These are phyloP conservation scores for Fusarium agapanthi DNA, from an alignment of 2,329 filamentous ascomycete species.

Conservation along the genomic window DNA sequence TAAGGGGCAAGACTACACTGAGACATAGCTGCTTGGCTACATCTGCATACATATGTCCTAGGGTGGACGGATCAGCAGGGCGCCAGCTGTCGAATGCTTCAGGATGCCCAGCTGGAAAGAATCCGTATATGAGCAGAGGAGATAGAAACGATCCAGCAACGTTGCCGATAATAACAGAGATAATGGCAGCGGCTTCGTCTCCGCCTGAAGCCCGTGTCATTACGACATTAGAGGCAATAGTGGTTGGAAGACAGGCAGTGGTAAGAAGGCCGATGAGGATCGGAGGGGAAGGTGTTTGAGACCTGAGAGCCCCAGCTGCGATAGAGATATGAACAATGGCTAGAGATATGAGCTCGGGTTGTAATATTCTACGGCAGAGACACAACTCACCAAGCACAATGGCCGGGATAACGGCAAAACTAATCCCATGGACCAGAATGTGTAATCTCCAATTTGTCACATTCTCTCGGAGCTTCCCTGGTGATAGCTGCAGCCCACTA, in stretches of 20 bases:
- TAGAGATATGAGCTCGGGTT: conserved; percentile 36
- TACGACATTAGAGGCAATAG: conserved; percentile 76
- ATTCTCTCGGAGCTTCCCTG: conserved; percentile 67
- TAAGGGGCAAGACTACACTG: conserved; percentile 71
- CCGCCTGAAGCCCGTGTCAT: conserved; percentile 76
- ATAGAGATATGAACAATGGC: conserved; percentile 58
- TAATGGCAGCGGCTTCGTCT: conserved; percentile 71
- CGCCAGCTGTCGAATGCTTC: conserved; percentile 65
- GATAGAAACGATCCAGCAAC: conserved; percentile 73
- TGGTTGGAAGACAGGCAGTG: conserved; percentile 74
- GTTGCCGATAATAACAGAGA: conserved; percentile 76
- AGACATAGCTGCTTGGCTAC: conserved; percentile 75
- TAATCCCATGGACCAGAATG: conserved; percentile 71
- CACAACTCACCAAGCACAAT: conserved; percentile 62
- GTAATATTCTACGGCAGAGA: not conserved
- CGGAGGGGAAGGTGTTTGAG: conserved; percentile 68
- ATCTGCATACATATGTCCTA: conserved; percentile 69
- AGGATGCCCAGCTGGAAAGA: conserved; percentile 57
- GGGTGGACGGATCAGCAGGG: conserved; percentile 59
- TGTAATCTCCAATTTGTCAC: conserved; percentile 74
- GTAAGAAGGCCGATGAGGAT: conserved; percentile 74
- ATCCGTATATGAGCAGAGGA: conserved; percentile 69
- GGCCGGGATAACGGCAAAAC: conserved; percentile 72
- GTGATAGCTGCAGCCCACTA: conserved; percentile 74
- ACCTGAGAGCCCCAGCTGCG: conserved; percentile 57